Base-by-base conservation (phyloP, 805 yeast species). In the Suhomyces tanzawaensis region DNA sequence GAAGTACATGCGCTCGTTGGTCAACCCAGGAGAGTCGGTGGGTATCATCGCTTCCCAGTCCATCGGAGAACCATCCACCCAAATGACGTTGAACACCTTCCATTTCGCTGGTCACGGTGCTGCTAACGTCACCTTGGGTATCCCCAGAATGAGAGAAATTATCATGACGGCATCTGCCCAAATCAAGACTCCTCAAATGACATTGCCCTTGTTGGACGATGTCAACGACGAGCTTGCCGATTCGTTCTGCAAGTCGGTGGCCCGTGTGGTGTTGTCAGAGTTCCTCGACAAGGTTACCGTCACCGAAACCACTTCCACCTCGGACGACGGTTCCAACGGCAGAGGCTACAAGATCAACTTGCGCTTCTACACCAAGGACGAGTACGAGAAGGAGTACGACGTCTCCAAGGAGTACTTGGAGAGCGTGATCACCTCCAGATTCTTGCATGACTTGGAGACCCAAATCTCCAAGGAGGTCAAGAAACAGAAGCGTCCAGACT, bases 81-180 rank as follows among this genome's bases (percentile, higher is more conserved):
- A 93, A 72, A 93, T 93, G 99, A 93, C 99, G 13, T 77, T 87
- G 56, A 87, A 87, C 64, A 87, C 96, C 32, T 87, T 87, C 87
- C 96, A 93, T 73, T 93, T 93, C 58, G 99, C 99, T 53, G 99
- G 99, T 63, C 99, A 95, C 71, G 99, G 99, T 80, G 99, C 99
- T 41, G 99, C 99, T 32, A 93, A 93, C 67, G 99, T 93, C 48
- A 93, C 99, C 0, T 76, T 93, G 55, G 99, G 99, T 85, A 93
- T 93, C 60, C 99, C 99, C 29, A 96, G 99, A 79, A 82, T 93
- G 87, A 85, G 99, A 79, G 99, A 93, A 77, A 93, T 93, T 64
- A 89, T 93, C 61, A 93, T 93, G 99, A 95, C 99, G 9, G 99
- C 99, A 15, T 87, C 96, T 42, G 81, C 96, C 16, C 69, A 85